Percentiles rank a stretch among this genome's conserved stretches.
These are phyloP conservation scores for Solanum chiquidenum DNA, from an alignment of 257 asterid genomes.

Conservation along the genomic window DNA sequence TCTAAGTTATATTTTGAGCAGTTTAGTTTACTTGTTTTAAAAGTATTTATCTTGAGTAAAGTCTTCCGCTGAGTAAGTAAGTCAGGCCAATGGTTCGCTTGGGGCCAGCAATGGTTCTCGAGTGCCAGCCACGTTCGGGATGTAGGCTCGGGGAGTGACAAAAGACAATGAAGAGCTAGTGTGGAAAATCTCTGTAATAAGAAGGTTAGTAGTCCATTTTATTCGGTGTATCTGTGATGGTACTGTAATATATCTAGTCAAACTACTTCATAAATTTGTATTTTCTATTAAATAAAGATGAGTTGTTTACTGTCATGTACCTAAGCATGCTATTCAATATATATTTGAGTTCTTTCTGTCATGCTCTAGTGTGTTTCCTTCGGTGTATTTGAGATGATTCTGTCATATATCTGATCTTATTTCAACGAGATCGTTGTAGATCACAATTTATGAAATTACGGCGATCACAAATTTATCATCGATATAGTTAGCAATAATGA, in stretches of 20 bases:
- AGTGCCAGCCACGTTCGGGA: no score
- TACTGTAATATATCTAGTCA: not conserved
- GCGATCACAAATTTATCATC: no score
- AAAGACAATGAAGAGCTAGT: conserved; percentile 28
- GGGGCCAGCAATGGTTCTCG: no score
- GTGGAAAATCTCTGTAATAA: conserved; percentile 46
- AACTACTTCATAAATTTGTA: no score
- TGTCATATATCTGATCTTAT: not conserved
- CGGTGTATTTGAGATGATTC: not conserved
- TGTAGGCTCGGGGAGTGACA: no score
- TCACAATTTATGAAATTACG: no score
- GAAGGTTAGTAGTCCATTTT: not conserved
- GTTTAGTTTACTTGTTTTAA: no score
- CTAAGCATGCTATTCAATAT: not conserved
- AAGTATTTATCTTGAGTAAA: no score
- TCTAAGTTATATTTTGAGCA: no score
- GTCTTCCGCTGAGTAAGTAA: no score
- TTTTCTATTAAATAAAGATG: no score
- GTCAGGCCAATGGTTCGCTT: no score
- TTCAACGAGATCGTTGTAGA: not conserved
- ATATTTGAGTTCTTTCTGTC: not conserved
- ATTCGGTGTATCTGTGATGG: not conserved
- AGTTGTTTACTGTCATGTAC: not conserved
- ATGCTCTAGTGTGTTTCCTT: not conserved
- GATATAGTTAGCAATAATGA: not conserved